Evolutionary conservation across 768 basidiomycete species (phyloP).

Genomic region (Artomyces pyxidatus): DNA sequence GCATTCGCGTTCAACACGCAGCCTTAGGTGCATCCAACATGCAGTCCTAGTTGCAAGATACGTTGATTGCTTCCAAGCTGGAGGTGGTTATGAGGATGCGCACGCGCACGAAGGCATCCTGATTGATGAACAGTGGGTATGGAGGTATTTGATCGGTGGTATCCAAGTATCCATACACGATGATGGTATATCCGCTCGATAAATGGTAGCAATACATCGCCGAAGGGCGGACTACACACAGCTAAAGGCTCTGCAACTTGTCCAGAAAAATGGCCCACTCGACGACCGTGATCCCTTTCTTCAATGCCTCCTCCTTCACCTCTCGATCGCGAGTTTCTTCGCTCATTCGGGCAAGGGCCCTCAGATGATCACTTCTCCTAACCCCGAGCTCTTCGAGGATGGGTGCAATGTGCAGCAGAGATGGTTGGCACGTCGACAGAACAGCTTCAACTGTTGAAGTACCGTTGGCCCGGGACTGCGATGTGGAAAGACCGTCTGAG

Average conservation of each 20-base stretch:
- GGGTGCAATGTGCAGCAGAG: slow-evolving; percentile 54
- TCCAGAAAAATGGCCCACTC: slow-evolving; percentile 78
- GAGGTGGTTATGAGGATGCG: too few relatives aligned
- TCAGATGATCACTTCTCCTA: slow-evolving; percentile 47
- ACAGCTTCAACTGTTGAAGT: slow-evolving; percentile 40
- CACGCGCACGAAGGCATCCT: background rate
- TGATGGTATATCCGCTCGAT: too few relatives aligned
- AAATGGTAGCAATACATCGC: too few relatives aligned
- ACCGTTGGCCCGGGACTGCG: slow-evolving; percentile 28
- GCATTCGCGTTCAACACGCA: too few relatives aligned
- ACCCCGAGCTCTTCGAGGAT: slow-evolving; percentile 53
- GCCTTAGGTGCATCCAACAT: too few relatives aligned
- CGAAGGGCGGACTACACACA: too few relatives aligned
- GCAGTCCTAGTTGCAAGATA: too few relatives aligned
- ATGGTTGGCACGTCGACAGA: slow-evolving; percentile 55
- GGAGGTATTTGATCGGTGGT: too few relatives aligned
- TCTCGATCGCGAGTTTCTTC: slow-evolving; percentile 64
- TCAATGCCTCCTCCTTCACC: slow-evolving; percentile 62
- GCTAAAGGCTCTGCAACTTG: slow-evolving; percentile 42
- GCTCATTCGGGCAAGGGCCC: slow-evolving; percentile 50
- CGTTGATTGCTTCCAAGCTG: too few relatives aligned
- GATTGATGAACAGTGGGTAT: background rate
- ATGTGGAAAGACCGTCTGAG: slow-evolving; percentile 3
- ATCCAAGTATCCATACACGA: too few relatives aligned
- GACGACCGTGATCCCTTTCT: slow-evolving; percentile 58